Conservation (phyloP, 768 basidiomycete genomes). For the Podaxis sp. region DNA sequence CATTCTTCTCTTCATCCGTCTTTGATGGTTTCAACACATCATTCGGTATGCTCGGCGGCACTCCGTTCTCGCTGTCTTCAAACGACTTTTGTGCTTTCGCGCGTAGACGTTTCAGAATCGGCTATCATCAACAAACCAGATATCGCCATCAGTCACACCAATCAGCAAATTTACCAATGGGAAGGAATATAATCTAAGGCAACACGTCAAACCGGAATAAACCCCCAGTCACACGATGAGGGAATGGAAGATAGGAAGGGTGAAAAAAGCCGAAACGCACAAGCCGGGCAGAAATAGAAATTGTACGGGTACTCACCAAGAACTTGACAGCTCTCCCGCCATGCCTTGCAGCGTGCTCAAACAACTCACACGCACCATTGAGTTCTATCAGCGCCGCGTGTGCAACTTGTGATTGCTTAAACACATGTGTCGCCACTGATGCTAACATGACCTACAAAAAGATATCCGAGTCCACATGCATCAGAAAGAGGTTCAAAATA, state of each 20-base stretch:
- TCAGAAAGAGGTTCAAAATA: background rate
- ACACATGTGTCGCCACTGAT: conserved; percentile 69
- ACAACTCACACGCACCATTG: conserved; percentile 57
- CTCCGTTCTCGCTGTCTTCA: conserved; percentile 41
- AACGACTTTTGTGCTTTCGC: conserved; percentile 53
- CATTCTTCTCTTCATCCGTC: conserved; percentile 50
- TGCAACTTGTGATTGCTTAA: conserved; percentile 58
- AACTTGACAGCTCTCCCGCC: conserved; percentile 72
- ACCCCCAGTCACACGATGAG: too few species aligned
- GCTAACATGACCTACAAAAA: conserved; percentile 62
- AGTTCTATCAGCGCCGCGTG: conserved; percentile 67
- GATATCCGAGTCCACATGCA: conserved; percentile 5
- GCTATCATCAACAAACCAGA: conserved; percentile 31
- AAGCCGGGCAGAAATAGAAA: background rate
- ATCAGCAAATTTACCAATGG: background rate
- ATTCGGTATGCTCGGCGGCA: conserved; percentile 38
- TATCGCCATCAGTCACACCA: background rate
- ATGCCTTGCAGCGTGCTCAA: conserved; percentile 53
- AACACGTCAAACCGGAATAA: too few species aligned
- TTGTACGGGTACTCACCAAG: conserved; percentile 35
- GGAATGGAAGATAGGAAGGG: too few species aligned
- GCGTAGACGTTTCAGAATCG: conserved; percentile 58
- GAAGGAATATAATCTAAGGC: background rate
- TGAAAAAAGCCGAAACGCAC: background rate
- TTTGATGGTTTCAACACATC: conserved; percentile 54